Base-by-base conservation (phyloP, 176 grass and related monocot species). In the Stipa capillata region DNA sequence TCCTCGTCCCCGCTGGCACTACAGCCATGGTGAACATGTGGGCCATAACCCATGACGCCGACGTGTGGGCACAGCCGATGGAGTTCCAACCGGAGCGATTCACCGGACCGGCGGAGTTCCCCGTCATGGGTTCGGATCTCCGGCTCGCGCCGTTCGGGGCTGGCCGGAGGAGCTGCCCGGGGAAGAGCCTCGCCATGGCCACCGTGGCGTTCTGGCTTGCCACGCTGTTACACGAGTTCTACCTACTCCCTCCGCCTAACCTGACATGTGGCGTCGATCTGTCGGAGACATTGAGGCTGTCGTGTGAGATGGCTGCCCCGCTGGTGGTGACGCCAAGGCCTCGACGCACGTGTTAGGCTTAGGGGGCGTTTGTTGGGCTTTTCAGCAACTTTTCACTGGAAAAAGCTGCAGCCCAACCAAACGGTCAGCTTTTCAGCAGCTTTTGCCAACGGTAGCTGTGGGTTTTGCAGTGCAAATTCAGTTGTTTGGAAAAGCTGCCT, bases 21-120 rank as follows among this genome's bases (percentile, higher is more conserved):
- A 98, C 92, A 0, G 91, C 92, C 3, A 94, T 98, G 92, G 95
- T 98, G 40, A 98, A 98, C 95, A 98, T 98, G 95, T 98, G 95
- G 95, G 90, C 92, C 89, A 94, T 98, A 2, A 84, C 92, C 2
- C 95, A 92, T 4, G 95, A 98, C 77, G 57, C 90, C 5, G 17
- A 72, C 2, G 69, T 94, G 28, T 98, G 95, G 95, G 50, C 69
- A 0, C 58, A 98, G 2, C 90, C 95, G 7, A 4, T 9, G 17
- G 68, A 86, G 68, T 98, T 98, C 16, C 39, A 39, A 0, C 95
- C 95, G 0, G 68, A 84, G 3, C 76, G 95, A 8, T 98, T 97
- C 79, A 1, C 69, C 1, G 87, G 39, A 0, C 4, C 79, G 2
- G 1, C 8, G 0, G 82, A 85, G 14, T 17, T 97, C 25, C 7